A percentile compares a stretch with the other conserved stretches of the same genome.
Conservation (phyloP, 352 stramenopile genomes). For the Phytophthora kernoviae region DNA sequence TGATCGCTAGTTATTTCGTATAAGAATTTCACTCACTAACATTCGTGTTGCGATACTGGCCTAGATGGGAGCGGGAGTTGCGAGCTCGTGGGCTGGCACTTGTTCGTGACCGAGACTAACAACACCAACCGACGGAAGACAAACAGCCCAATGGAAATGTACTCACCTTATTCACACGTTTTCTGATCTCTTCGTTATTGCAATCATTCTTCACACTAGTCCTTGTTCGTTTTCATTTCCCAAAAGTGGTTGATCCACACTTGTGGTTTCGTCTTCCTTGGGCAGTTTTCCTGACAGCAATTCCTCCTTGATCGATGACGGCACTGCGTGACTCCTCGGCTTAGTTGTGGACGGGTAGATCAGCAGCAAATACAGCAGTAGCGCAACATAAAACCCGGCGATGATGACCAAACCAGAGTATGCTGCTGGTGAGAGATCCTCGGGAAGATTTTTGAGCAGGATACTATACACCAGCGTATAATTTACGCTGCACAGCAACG, state of each 20-base stretch:
- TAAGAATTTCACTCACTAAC: slow-evolving; percentile 1
- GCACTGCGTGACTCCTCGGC: slow-evolving; percentile 1
- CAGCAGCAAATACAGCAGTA: slow-evolving; percentile 65
- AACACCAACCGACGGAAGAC: neutral
- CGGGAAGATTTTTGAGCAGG: slow-evolving; percentile 38
- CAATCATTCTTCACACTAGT: neutral
- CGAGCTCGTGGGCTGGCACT: slow-evolving; percentile 73
- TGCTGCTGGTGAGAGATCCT: slow-evolving; percentile 28
- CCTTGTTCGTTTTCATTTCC: slow-evolving; percentile 5
- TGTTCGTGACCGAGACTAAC: slow-evolving; percentile 69
- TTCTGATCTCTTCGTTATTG: too few species aligned
- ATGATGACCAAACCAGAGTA: slow-evolving; percentile 21
- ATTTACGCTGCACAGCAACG: slow-evolving; percentile 64
- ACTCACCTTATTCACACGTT: too few species aligned
- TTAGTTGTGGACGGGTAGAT: slow-evolving; percentile 44
- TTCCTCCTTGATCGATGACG: neutral
- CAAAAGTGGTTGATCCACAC: slow-evolving; percentile 19
- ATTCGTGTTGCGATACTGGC: neutral
- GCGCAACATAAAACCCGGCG: slow-evolving; percentile 36
- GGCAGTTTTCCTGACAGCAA: neutral
- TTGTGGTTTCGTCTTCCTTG: slow-evolving; percentile 5
- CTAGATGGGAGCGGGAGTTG: slow-evolving; percentile 74
- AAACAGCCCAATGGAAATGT: too few species aligned
- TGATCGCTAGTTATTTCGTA: neutral
- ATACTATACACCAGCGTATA: slow-evolving; percentile 68